Base-by-base conservation (phyloP, 768 basidiomycete genomes). In the Boletus fagicola region DNA sequence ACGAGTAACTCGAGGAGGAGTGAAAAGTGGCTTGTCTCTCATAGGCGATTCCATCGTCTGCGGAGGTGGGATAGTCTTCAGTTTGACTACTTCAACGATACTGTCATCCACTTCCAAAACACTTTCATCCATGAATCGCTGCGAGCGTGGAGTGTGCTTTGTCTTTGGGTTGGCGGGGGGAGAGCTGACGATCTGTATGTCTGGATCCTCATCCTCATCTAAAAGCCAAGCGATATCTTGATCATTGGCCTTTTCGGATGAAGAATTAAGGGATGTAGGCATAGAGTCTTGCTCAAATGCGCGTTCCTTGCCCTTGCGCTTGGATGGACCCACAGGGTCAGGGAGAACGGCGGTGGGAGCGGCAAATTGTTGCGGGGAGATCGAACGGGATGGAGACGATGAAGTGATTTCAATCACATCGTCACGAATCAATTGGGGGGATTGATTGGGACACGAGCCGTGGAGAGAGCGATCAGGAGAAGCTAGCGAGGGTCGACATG, bases 201-300 rank as follows among this genome's bases (percentile, higher is more conserved):
- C 74, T 11, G 75, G 76, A 45, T 86, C 76, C n/a, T 78, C 86
- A 51, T 87, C 85, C 55, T 84, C 85, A 26, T 84, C 85, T 11
- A 88, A 68, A 22, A 90, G 73, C 87, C 86, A 88, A 2, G 82
- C 79, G 73, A 88, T 84, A 62, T 77, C 77, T 48, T 77, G 69
- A 38, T 75, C 67, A 18, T 53, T 58, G 15, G 43, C 47, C 30
- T 33, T 57, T 51, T 43, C 24, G 11, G 51, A 20, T 18, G 48
- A 54, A 18, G 51, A 10, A 31, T 48, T 13, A n/a, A 38, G 18
- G 20, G 51, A n/a, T 16, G 49, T 20, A n/a, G 44, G 46, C 22
- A 48, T 45, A 18, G 38, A 5, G 35, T 52, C 33, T 45, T 5
- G 51, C n/a, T 64, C 47, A n/a, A 24, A 18, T 15, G 28, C 31